Evolutionary conservation across 2,329 filamentous ascomycete species (phyloP).

Genomic region (Claviceps sp.): DNA sequence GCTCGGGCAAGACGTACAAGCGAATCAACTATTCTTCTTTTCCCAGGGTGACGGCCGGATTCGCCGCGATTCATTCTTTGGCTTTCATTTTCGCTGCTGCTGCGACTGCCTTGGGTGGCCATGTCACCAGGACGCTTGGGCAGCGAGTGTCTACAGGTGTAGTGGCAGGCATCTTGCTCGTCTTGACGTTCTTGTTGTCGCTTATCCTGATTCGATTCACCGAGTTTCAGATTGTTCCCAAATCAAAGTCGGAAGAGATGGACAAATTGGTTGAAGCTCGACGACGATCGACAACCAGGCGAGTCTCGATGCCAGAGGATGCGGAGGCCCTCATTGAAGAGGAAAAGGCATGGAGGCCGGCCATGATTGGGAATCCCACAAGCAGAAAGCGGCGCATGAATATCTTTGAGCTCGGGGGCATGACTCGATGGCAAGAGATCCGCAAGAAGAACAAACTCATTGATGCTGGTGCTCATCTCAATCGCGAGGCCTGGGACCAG

Average conservation of each 20-base stretch:
- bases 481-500: constrained; percentile 21
- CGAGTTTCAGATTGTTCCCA: constrained; percentile 54
- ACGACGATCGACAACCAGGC: constrained; percentile 32
- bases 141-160: constrained; percentile 55
- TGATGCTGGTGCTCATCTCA: constrained; percentile 27
- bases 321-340: constrained; percentile 30
- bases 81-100: constrained; percentile 57
- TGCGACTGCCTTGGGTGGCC: constrained; percentile 55
- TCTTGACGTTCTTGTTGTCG: constrained; percentile 50
- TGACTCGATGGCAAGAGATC: constrained; percentile 64
- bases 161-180: constrained; percentile 51
- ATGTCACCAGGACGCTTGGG: constrained; percentile 50
- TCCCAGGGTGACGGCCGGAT: constrained; percentile 57
- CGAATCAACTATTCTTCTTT: constrained; percentile 63
- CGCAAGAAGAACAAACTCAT: constrained; percentile 44
- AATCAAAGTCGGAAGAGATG: constrained; percentile 41
- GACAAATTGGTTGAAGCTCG: constrained; percentile 36
- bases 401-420: constrained; percentile 52
- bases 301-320: constrained; percentile 27
- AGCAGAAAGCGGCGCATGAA: constrained; percentile 57
- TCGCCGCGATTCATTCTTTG: constrained; percentile 56
- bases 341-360: constrained; percentile 51
- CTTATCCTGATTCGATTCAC: constrained; percentile 50
- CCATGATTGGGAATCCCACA: constrained; percentile 58
- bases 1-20: constrained; percentile 24